Base-by-base conservation (phyloP, 805 yeast species). In the Hanseniaspora lachancei region DNA sequence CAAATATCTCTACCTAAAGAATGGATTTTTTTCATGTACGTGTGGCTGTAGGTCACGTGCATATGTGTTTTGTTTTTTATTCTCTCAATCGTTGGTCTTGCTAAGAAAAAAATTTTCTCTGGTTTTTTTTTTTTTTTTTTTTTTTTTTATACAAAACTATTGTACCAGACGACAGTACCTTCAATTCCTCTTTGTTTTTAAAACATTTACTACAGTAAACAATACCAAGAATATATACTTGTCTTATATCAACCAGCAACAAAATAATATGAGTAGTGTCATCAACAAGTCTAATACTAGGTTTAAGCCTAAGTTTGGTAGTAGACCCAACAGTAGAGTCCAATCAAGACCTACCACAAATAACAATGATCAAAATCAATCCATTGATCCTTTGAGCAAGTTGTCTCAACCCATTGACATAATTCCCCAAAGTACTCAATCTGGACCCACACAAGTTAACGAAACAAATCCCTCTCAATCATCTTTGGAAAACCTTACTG, bases 281-380 rank as follows among this genome's bases (percentile, higher is more conserved):
- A 69, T 68, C 7, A 68, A 78, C 59, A 78, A 78, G 62, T 73
- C 80, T 50, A 77, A 81, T 27, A 76, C 84, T 13, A 78, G 84
- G 56, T 84, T 84, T 67, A 72, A 76, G n/a, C 89, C 89, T 2
- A 82, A 81, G 58, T 62, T 71, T 12, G 72, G 72, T 57, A 73
- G 76, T 61, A 69, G 77, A 64, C 71, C 24, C 3, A 49, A 20
- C 47, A 49, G 49, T 39, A 50, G 47, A 32, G 27, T 16, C 44
- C 53, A 49, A 42, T 35, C 43, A 42, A 41, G 23, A 58, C 61
- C 36, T 61, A 60, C 9, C 59, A 62, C 42, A 58, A 63, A 62
- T 58, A 72, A 67, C 60, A 69, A 68, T 38, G 38, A 39, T 6
- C n/a, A 35, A 27, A 23, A 34, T 39, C 39, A 47, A 18, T 34